Evolutionary conservation across 306 rosid species (phyloP).

Genomic region (Prinsepia uniflora): DNA sequence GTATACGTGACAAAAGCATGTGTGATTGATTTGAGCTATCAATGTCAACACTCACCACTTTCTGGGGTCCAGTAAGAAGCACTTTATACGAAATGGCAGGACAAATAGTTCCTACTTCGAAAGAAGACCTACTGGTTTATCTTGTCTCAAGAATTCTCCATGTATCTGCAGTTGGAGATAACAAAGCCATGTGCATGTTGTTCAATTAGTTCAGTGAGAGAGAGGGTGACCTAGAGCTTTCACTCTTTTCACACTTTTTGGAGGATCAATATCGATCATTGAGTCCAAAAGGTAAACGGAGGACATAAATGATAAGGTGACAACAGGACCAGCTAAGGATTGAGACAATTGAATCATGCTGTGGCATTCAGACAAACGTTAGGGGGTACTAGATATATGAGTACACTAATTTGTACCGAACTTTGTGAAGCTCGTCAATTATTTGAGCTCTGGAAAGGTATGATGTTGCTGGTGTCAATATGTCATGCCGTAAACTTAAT

Average conservation of each 20-base stretch:
- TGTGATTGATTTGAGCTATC: background rate
- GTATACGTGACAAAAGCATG: background rate
- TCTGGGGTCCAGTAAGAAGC: background rate
- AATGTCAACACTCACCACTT: slow-evolving; percentile 1
- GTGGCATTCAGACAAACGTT: too few species aligned
- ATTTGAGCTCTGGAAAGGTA: background rate
- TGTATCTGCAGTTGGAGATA: background rate
- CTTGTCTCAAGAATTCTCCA: background rate
- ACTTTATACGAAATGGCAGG: background rate
- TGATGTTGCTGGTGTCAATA: background rate
- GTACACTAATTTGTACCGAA: background rate
- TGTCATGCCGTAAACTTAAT: background rate
- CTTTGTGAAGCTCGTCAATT: background rate
- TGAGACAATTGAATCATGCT: background rate
- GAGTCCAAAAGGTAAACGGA: background rate
- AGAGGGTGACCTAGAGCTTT: background rate
- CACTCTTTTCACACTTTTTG: background rate
- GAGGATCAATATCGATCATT: background rate
- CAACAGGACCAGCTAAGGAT: background rate
- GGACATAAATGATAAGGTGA: background rate
- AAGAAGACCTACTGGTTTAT: slow-evolving; percentile 6
- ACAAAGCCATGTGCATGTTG: slow-evolving; percentile 14
- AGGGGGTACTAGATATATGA: too few species aligned
- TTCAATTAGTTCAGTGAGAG: background rate
- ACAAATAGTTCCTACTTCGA: background rate